Evolutionary conservation across 1,139 yeast genomes (phyloP).

Genomic region (Lodderomyces metapsilosis): DNA sequence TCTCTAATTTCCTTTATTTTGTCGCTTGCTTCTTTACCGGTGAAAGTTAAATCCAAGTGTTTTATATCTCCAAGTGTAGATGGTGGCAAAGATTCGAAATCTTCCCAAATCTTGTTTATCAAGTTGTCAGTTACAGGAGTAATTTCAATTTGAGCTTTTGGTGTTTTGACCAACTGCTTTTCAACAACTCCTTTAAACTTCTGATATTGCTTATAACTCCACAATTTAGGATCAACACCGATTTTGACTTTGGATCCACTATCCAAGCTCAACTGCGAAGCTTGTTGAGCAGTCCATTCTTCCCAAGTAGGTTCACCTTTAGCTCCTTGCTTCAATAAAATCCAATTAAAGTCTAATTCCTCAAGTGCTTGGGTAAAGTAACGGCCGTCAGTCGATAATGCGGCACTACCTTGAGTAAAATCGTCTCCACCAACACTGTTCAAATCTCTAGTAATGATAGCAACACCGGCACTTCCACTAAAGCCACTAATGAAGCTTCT

Average conservation of each 20-base stretch:
- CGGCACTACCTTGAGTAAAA: conserved; percentile 66
- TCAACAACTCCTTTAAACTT: conserved; percentile 25
- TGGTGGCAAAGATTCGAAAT: conserved; percentile 51
- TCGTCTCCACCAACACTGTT: conserved; percentile 51
- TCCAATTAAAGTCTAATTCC: conserved; percentile 90
- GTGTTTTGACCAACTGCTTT: conserved; percentile 16
- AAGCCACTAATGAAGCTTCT: conserved; percentile 86
- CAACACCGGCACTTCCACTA: conserved; percentile 94
- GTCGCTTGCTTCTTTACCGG: conserved; percentile 47
- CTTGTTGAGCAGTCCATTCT: conserved; percentile 74
- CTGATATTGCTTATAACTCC: conserved; percentile 46
- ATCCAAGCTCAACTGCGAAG: conserved; percentile 49
- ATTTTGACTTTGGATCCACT: conserved; percentile 41
- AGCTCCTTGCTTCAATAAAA: conserved; percentile 75
- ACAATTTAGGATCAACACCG: conserved; percentile 62
- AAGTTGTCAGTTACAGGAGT: conserved; percentile 69
- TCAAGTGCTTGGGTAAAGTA: conserved; percentile 88
- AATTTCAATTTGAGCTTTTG: conserved; percentile 52
- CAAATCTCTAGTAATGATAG: conserved; percentile 75
- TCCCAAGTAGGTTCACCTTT: conserved; percentile 81
- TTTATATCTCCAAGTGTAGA: conserved; percentile 36
- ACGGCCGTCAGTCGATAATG: conserved; percentile 90
- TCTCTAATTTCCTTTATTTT: conserved; percentile 48
- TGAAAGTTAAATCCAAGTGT: conserved; percentile 41
- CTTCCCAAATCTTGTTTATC: conserved; percentile 73